A percentile compares a stretch with the other conserved stretches of the same genome.
These are phyloP conservation scores for Annulohypoxylon bovei DNA, from an alignment of 495 filamentous ascomycete species.

Conservation along the genomic window DNA sequence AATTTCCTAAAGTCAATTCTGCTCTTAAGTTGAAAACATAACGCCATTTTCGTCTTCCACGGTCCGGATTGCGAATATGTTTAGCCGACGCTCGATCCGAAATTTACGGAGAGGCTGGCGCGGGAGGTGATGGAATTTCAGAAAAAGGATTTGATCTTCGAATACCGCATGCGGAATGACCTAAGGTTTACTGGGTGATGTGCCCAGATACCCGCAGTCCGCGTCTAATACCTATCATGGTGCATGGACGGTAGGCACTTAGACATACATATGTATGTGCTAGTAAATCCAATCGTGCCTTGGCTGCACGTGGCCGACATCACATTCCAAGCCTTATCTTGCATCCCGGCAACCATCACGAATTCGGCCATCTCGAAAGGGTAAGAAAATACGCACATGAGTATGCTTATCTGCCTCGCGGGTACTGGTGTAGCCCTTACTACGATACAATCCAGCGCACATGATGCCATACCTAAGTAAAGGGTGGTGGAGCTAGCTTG, in stretches of 20 bases:
- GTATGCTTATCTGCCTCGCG: slow-evolving; percentile 38
- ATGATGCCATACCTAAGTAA: slow-evolving; percentile 32
- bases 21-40: background rate
- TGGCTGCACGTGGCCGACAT: slow-evolving; percentile 43
- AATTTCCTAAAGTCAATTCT: no score
- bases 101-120: slow-evolving; percentile 20
- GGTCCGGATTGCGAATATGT: slow-evolving; percentile 2
- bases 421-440: background rate
- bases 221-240: slow-evolving; percentile 11
- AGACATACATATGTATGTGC: slow-evolving; percentile 2
- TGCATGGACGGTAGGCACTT: slow-evolving; percentile 1
- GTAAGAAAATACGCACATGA: slow-evolving; percentile 37
- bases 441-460: slow-evolving; percentile 37
- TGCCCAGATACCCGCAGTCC: slow-evolving; percentile 12
- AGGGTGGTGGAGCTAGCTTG: slow-evolving; percentile 18
- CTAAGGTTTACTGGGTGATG: slow-evolving; percentile 10
- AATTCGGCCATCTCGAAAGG: slow-evolving; percentile 41
- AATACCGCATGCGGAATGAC: slow-evolving; percentile 38
- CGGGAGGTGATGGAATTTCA: slow-evolving; percentile 24
- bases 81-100: slow-evolving; percentile 10
- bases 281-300: slow-evolving; percentile 28
- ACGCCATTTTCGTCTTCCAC: background rate
- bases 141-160: slow-evolving; percentile 11
- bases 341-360: slow-evolving; percentile 39
- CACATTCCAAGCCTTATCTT: slow-evolving; percentile 50